phyloP scores from a whole-genome alignment of 106 monocot genomes.

The Phalaenopsis aphrodite region DNA sequence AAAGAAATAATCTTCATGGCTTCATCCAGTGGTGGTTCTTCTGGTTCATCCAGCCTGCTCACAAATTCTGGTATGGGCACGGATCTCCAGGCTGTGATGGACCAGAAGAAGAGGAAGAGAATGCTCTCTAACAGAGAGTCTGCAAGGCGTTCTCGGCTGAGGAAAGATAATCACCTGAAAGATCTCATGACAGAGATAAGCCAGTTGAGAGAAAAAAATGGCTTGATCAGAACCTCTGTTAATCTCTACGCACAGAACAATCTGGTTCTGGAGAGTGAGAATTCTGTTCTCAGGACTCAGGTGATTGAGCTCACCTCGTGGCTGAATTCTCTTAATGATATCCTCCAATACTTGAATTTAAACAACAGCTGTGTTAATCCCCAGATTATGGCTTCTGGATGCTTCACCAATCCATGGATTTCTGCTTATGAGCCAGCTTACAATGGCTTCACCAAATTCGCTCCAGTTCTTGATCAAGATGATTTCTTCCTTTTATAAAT shows the following conservation, averaged over 20 bases:
- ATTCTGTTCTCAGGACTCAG: slow-evolving; percentile 50
- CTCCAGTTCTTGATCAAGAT: slow-evolving; percentile 7
- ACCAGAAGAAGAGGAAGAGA: slow-evolving; percentile 51
- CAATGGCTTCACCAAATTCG: slow-evolving; percentile 26
- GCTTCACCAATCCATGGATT: slow-evolving; percentile 20
- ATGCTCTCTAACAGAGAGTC: slow-evolving; percentile 72
- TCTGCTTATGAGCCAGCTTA: slow-evolving; percentile 19
- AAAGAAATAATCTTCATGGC: slow-evolving; percentile 9
- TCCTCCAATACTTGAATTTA: slow-evolving; percentile 22
- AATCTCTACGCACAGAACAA: slow-evolving; percentile 16
- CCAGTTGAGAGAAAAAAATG: slow-evolving; percentile 32
- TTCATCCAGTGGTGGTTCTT: slow-evolving; percentile 28
- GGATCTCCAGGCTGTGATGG: slow-evolving; percentile 21
- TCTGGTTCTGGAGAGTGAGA: slow-evolving; percentile 35
- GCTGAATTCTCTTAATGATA: slow-evolving; percentile 38
- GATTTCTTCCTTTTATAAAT: background rate
- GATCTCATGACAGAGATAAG: slow-evolving; percentile 34
- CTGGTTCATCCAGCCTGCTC: slow-evolving; percentile 11
- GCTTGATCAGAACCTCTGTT: slow-evolving; percentile 14
- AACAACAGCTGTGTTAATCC: background rate
- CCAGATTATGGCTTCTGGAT: background rate
- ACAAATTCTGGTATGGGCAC: slow-evolving; percentile 19
- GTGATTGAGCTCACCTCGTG: slow-evolving; percentile 37
- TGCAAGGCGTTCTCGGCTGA: slow-evolving; percentile 53
- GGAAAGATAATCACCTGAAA: slow-evolving; percentile 52